Conservation (phyloP, 1,284 basidiomycete species). For the Chalciporus piperatoides region DNA sequence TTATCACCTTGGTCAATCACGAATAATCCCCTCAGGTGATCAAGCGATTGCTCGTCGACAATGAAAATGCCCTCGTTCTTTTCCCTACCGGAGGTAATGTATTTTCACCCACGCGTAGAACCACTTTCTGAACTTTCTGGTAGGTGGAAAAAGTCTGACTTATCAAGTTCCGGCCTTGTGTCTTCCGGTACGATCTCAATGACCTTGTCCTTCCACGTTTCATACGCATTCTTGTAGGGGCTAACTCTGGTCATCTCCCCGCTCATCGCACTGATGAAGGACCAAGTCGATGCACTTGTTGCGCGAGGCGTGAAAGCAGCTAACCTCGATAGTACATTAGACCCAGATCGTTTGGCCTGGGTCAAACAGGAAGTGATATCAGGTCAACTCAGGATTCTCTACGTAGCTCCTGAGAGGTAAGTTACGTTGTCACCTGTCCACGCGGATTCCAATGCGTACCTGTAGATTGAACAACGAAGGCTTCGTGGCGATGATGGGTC, state of each 20-base stretch:
- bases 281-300: slow-evolving; percentile 76
- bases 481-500: slow-evolving; percentile 45
- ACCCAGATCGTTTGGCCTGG: slow-evolving; percentile 31
- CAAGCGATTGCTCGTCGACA: slow-evolving; percentile 35
- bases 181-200: slow-evolving; percentile 41
- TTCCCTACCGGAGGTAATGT: slow-evolving; percentile 81
- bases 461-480: slow-evolving; percentile 41
- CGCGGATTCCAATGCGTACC: slow-evolving; percentile 3
- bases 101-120: slow-evolving; percentile 25
- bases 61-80: slow-evolving; percentile 77
- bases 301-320: slow-evolving; percentile 55
- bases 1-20: background rate
- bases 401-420: slow-evolving; percentile 57
- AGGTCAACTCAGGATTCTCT: slow-evolving; percentile 45
- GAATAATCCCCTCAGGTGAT: slow-evolving; percentile 32
- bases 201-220: background rate
- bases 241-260: slow-evolving; percentile 89
- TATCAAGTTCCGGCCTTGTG: slow-evolving; percentile 87
- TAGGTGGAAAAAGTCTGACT: slow-evolving; percentile 77
- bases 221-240: slow-evolving; percentile 39
- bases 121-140: slow-evolving; percentile 39
- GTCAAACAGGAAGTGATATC: slow-evolving; percentile 31
- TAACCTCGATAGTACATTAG: slow-evolving; percentile 56
- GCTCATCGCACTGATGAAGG: slow-evolving; percentile 82
- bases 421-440: slow-evolving; percentile 1